phyloP scores from a whole-genome alignment of 257 asterid genomes.

The Vinca minor region DNA sequence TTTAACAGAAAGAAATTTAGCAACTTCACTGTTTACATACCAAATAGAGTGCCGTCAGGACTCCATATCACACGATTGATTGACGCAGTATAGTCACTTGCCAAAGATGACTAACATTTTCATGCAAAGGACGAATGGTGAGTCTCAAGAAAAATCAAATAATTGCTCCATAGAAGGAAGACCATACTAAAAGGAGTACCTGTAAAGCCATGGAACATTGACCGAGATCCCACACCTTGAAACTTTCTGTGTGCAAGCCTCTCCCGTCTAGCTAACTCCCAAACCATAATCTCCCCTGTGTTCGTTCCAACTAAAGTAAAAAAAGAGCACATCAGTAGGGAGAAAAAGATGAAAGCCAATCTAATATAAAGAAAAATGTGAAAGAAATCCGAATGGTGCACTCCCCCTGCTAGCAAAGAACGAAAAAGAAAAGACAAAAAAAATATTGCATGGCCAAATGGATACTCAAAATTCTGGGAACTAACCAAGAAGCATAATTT shows the following conservation, averaged over 20 bases:
- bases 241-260: constrained; percentile 45
- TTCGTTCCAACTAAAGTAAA: constrained; percentile 43
- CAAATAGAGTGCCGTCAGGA: constrained; percentile 52
- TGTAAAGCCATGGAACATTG: constrained; percentile 54
- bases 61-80: constrained; percentile 57
- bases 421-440: neutral
- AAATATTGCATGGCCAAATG: neutral
- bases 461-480: neutral
- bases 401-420: neutral
- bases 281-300: constrained; percentile 54
- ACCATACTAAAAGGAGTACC: constrained; percentile 22
- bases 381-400: neutral
- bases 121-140: neutral
- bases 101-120: constrained; percentile 37
- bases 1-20: neutral
- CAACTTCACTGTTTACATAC: constrained; percentile 25
- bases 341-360: neutral
- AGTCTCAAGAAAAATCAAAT: constrained; percentile 2
- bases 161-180: constrained; percentile 2
- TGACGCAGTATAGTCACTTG: constrained; percentile 45
- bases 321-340: constrained; percentile 6
- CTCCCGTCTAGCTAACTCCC: constrained; percentile 47
- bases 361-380: constrained; percentile 5
- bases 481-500: constrained; percentile 50
- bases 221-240: constrained; percentile 55